Evolutionary conservation across 2,329 filamentous ascomycete species (phyloP), one percentile per base, ranked within the genome.

Genomic region (Claviceps sp.): DNA sequence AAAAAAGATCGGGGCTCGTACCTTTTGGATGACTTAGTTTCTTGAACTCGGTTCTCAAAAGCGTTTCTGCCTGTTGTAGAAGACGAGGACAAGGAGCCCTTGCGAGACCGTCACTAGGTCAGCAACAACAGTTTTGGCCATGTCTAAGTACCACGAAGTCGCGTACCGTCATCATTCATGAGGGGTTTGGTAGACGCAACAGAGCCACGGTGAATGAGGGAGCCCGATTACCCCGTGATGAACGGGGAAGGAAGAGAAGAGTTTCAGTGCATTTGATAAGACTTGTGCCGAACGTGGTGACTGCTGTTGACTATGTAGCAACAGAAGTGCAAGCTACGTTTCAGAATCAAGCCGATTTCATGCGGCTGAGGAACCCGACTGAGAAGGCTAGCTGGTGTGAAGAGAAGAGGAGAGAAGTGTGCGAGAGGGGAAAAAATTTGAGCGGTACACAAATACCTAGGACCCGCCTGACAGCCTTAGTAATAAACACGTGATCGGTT

Each of bases 21-120:
- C 93, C 83, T 88, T 71, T 97, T 98, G 38, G 87, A 86, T 48
- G 88, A 82, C 64, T 89, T 91, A 61, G 90, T 81, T 59, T 90
- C 85, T 60, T 90, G 85, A 53, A 94, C 82, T 64, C 87, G 87
- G 65, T 78, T 77, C 62, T 93, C 85, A 69, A 96, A 96, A 57
- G 78, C 72, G 69, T 86, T 80, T 68, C 80, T 83, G 62, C 77
- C 72, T 56, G 85, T 81, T 62, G 83, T 87, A 51, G 85, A 38
- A 4, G 48, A 47, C 7, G 52, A 53, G 16, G 48, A 40, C 41
- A 41, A 40, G 6, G 52, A 53, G 17, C 48, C 39, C 52, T 53
- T 24, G 14, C 34, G 16, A 24, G 11, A 24, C 16, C 19, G 22
- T 30, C 3, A 14, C 26, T 45, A 48, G 22, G n/a, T 51, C 44